A percentile compares a stretch with the other conserved stretches of the same genome.
Conservation (phyloP, 2,329 filamentous ascomycete genomes). For the Pyrenophora tritici-repentis region DNA sequence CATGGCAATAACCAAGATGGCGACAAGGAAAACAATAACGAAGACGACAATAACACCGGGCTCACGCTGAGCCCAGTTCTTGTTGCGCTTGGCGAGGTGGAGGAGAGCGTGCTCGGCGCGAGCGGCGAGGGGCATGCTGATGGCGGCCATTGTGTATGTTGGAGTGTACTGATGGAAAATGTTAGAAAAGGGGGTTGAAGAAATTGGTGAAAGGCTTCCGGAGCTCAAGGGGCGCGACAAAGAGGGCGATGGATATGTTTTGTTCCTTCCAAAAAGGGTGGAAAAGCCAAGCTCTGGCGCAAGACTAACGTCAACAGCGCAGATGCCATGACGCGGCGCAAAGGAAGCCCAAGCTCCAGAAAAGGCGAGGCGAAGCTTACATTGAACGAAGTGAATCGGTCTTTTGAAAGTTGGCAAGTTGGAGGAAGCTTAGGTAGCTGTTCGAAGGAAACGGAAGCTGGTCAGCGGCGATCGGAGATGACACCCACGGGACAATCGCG, state of each 20-base stretch:
- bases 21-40: constrained; percentile 63
- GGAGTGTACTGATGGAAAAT: constrained; percentile 25
- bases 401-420: constrained; percentile 18
- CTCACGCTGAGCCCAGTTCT: constrained; percentile 62
- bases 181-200: constrained; percentile 16
- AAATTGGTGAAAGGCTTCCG: constrained; percentile 8
- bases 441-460: constrained; percentile 27
- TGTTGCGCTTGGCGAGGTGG: constrained; percentile 56
- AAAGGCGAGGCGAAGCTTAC: constrained; percentile 32
- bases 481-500: constrained; percentile 32
- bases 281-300: constrained; percentile 24
- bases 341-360: not conserved
- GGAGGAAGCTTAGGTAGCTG: constrained; percentile 27
- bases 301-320: constrained; percentile 12
- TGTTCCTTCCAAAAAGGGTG: not conserved
- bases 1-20: constrained; percentile 55
- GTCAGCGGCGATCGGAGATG: constrained; percentile 36
- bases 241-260: not conserved
- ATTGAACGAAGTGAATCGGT: constrained; percentile 35
- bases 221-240: constrained; percentile 11
- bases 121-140: constrained; percentile 45
- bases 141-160: constrained; percentile 43
- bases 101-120: constrained; percentile 45
- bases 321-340: constrained; percentile 13
- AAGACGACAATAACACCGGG: constrained; percentile 67